Evolutionary conservation across 2,329 filamentous ascomycete species (phyloP).

Genomic region (Talaromyces sp.): DNA sequence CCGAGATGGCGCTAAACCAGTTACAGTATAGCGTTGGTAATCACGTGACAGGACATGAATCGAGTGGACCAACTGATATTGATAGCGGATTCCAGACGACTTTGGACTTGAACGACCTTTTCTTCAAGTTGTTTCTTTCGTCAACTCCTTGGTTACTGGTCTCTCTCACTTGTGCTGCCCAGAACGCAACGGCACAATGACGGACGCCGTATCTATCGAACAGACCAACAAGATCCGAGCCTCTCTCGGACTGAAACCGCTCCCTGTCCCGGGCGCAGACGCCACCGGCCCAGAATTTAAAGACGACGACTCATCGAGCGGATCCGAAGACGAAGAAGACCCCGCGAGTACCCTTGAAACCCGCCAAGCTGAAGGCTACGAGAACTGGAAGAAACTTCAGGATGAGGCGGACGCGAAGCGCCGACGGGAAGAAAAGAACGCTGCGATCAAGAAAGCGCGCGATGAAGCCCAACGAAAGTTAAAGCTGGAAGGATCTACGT

Average conservation of each 20-base stretch:
- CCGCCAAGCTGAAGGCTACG: slow-evolving; percentile 46
- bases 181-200: slow-evolving; percentile 38
- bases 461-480: slow-evolving; percentile 78
- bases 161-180: not conserved
- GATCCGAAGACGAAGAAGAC: slow-evolving; percentile 63
- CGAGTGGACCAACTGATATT: slow-evolving; percentile 1
- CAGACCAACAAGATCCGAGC: slow-evolving; percentile 91
- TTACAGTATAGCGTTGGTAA: not conserved
- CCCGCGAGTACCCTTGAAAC: slow-evolving; percentile 81
- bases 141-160: slow-evolving; percentile 3
- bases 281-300: slow-evolving; percentile 60
- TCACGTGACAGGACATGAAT: slow-evolving; percentile 17
- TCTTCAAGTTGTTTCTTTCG: slow-evolving; percentile 1
- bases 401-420: slow-evolving; percentile 73
- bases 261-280: slow-evolving; percentile 74
- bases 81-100: slow-evolving; percentile 1
- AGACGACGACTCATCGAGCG: slow-evolving; percentile 44
- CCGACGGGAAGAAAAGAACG: slow-evolving; percentile 77
- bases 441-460: slow-evolving; percentile 81
- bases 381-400: slow-evolving; percentile 60
- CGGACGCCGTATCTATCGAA: slow-evolving; percentile 73
- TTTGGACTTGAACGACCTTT: not conserved
- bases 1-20: slow-evolving; percentile 29
- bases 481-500: slow-evolving; percentile 76
- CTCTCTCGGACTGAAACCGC: slow-evolving; percentile 84